Evolutionary conservation across 176 grass and related monocot genomes (phyloP).

Genomic region (Panicum miliaceum): DNA sequence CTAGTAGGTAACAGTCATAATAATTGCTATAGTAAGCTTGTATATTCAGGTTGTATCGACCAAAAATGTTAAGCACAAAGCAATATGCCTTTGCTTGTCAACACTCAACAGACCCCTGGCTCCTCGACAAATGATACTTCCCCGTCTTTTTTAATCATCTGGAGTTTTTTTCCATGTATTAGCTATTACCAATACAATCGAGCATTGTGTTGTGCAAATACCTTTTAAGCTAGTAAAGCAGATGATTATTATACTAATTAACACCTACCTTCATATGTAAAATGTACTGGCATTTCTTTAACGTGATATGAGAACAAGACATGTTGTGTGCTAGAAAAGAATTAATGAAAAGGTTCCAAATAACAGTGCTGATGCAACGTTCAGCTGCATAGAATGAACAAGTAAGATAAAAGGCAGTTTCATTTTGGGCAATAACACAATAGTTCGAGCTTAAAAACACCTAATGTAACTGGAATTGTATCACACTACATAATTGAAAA

Average conservation of each 20-base stretch:
- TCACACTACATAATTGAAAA: not conserved
- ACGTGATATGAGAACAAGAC: not conserved
- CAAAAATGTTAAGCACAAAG: not conserved
- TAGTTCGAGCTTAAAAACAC: slow-evolving; percentile 4
- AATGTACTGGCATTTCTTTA: not conserved
- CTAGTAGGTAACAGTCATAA: not conserved
- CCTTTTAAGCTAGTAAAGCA: not conserved
- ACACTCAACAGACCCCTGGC: not conserved
- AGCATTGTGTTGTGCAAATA: not conserved
- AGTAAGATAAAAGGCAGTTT: slow-evolving; percentile 20
- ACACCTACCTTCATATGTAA: not conserved
- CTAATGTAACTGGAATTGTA: slow-evolving; percentile 5
- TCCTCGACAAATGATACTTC: slow-evolving; percentile 21
- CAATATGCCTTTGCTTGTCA: not conserved
- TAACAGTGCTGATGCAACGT: not conserved
- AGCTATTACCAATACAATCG: not conserved
- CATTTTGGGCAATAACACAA: not conserved
- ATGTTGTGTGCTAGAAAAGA: not conserved
- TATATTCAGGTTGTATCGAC: not conserved
- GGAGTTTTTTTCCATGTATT: not conserved
- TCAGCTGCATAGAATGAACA: not conserved
- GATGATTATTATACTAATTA: not conserved
- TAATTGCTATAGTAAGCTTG: slow-evolving; percentile 8
- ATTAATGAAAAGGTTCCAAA: not conserved
- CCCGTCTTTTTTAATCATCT: not conserved